A percentile compares a stretch with the other conserved stretches of the same genome.
Evolutionary conservation across 2,329 filamentous ascomycete species (phyloP).

Genomic region (Sarocladium strictum): DNA sequence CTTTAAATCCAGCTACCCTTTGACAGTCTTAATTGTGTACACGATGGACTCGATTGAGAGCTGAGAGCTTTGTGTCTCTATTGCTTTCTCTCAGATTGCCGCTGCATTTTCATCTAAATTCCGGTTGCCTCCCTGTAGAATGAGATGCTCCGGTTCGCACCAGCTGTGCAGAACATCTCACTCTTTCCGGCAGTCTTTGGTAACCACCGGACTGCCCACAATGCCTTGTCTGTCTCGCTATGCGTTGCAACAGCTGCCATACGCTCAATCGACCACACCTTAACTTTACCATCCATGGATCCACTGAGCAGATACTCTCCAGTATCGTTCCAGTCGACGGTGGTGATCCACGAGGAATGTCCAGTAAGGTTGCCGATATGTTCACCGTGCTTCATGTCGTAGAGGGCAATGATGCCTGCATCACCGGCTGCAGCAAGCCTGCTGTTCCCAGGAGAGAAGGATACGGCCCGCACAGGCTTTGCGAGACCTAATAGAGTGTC

Average conservation of each 20-base stretch:
- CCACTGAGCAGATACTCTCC: constrained; percentile 88
- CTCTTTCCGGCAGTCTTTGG: constrained; percentile 59
- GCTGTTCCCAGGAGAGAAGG: constrained; percentile 81
- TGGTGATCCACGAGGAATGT: constrained; percentile 82
- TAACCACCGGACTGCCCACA: constrained; percentile 84
- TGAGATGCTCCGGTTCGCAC: constrained; percentile 67
- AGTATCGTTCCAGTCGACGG: constrained; percentile 86
- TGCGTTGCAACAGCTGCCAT: constrained; percentile 86
- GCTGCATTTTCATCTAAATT: constrained; percentile 28
- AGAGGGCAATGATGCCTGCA: constrained; percentile 80
- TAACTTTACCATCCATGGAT: constrained; percentile 87
- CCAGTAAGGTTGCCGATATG: constrained; percentile 80
- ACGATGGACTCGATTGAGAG: too few relatives aligned
- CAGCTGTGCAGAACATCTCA: constrained; percentile 72
- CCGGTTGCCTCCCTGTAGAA: constrained; percentile 85
- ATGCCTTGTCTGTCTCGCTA: constrained; percentile 76
- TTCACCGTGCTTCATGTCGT: constrained; percentile 87
- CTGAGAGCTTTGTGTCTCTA: too few relatives aligned
- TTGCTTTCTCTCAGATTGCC: not conserved
- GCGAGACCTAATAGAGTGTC: constrained; percentile 57
- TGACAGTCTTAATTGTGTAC: too few relatives aligned
- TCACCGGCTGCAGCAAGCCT: constrained; percentile 88
- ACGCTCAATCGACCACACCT: constrained; percentile 89
- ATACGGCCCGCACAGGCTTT: constrained; percentile 76
- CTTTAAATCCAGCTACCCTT: not conserved